Conservation (phyloP, 148 eudicot species). For the Chenopodium berlandieri region DNA sequence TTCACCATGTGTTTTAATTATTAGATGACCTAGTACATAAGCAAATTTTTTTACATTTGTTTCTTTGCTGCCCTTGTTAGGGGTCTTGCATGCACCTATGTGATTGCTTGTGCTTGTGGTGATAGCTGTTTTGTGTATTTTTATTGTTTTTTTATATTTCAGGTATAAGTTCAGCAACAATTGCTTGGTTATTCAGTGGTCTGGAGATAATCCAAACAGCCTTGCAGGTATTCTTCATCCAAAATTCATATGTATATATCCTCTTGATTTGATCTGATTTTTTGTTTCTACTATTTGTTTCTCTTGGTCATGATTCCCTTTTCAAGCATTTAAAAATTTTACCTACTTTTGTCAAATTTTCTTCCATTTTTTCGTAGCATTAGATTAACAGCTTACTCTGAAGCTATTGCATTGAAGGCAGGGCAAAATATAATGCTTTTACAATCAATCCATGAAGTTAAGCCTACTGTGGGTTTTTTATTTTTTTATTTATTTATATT, state of each 20-base stretch:
- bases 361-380: not conserved
- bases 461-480: no score
- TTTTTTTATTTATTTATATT: no score
- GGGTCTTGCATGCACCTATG: not conserved
- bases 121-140: not conserved
- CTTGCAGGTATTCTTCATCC: constrained; percentile 55
- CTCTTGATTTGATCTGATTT: not conserved
- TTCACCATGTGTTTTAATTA: not conserved
- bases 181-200: constrained; percentile 88
- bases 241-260: not conserved
- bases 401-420: no score
- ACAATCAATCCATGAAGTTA: no score
- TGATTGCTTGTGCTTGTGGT: not conserved
- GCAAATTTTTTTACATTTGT: not conserved
- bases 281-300: not conserved
- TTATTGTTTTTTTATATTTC: constrained; percentile 5
- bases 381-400: no score
- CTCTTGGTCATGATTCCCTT: not conserved
- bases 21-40: not conserved
- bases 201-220: constrained; percentile 95
- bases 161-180: constrained; percentile 67
- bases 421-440: no score
- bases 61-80: not conserved
- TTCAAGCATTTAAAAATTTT: not conserved
- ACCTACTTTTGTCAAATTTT: not conserved